Evolutionary conservation across 2,329 filamentous ascomycete species (phyloP).

Genomic region (Trichoderma endophyticum): DNA sequence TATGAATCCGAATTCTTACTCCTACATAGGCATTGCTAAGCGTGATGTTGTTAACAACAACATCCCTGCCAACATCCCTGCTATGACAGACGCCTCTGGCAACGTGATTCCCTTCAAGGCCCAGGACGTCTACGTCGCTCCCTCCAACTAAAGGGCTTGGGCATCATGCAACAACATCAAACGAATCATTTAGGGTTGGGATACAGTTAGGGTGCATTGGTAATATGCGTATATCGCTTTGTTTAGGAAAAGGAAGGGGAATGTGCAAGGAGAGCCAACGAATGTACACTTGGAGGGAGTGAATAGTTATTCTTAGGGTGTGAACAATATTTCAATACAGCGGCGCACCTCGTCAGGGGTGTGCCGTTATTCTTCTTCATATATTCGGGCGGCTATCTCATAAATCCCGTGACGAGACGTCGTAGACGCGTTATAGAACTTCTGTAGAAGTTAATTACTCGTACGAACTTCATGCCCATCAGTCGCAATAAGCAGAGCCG

Average conservation of each 20-base stretch:
- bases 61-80: slow-evolving; percentile 33
- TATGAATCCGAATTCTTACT: neutral
- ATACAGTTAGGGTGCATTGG: neutral
- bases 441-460: neutral
- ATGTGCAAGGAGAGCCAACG: slow-evolving; percentile 16
- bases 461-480: neutral
- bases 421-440: neutral
- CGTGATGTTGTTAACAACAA: slow-evolving; percentile 2
- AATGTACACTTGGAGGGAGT: slow-evolving; percentile 3
- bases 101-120: slow-evolving; percentile 46
- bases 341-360: neutral
- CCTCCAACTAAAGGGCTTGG: neutral
- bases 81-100: slow-evolving; percentile 47
- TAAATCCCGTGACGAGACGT: neutral
- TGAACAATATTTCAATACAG: slow-evolving; percentile 12
- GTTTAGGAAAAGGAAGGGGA: neutral
- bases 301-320: slow-evolving; percentile 16
- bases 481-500: neutral
- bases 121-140: slow-evolving; percentile 40
- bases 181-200: neutral
- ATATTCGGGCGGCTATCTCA: neutral
- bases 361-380: neutral
- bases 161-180: neutral
- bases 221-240: neutral
- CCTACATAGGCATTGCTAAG: slow-evolving; percentile 15